Evolutionary conservation across 2,329 filamentous ascomycete species (phyloP).

Genomic region (Blastomyces parvus): DNA sequence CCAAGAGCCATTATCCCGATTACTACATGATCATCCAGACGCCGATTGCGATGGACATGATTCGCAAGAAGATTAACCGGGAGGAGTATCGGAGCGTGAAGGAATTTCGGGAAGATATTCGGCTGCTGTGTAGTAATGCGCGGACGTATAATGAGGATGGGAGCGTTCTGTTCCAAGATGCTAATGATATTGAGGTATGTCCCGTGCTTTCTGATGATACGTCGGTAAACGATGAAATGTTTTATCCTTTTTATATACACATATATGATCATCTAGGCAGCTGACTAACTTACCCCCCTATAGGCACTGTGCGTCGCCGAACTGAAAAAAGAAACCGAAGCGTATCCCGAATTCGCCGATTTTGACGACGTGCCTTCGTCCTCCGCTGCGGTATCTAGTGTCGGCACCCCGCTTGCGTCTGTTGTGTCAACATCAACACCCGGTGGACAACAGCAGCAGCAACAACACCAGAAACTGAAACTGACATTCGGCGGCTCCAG

Average conservation of each 20-base stretch:
- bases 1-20: constrained; percentile 81
- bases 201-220: neutral
- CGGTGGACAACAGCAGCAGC: constrained; percentile 23
- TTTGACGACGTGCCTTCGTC: constrained; percentile 45
- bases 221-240: neutral
- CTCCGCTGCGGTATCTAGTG: constrained; percentile 38
- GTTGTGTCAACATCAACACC: constrained; percentile 27
- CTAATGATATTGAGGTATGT: constrained; percentile 82
- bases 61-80: constrained; percentile 90
- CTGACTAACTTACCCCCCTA: neutral
- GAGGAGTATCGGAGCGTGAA: constrained; percentile 77
- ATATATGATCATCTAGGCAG: neutral
- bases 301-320: constrained; percentile 44
- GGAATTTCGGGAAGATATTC: constrained; percentile 74
- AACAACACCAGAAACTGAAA: constrained; percentile 56
- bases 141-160: constrained; percentile 95
- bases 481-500: constrained; percentile 47
- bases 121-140: constrained; percentile 79
- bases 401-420: constrained; percentile 53
- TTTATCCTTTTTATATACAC: constrained; percentile 1
- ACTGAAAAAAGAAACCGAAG: constrained; percentile 45
- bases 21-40: constrained; percentile 90
- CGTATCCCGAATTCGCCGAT: constrained; percentile 48
- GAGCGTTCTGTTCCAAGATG: constrained; percentile 84
- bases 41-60: constrained; percentile 93